phyloP scores from a whole-genome alignment of 345 rosid species.

The Raphanus sativus region DNA sequence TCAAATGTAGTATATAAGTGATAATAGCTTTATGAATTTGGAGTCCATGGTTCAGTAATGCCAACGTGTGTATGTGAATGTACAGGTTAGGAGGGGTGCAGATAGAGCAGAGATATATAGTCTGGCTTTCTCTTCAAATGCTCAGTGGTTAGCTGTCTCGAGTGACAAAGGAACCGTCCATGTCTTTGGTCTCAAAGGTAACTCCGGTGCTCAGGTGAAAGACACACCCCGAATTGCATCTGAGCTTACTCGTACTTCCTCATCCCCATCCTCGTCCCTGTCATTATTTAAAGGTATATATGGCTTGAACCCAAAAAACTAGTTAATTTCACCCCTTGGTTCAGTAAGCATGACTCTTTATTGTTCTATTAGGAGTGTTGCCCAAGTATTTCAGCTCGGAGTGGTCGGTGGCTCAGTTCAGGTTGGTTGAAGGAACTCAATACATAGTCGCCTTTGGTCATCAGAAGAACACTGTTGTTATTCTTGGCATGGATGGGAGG shows the following conservation, averaged over 20 bases:
- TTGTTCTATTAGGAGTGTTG: background rate
- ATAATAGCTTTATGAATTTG: background rate
- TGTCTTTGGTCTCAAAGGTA: background rate
- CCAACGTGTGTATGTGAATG: background rate
- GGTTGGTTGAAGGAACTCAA: slow-evolving; percentile 1
- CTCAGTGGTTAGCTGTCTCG: background rate
- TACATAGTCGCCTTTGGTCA: background rate
- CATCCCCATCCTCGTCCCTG: background rate
- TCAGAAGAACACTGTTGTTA: background rate
- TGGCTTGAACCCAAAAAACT: background rate
- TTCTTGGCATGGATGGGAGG: slow-evolving; percentile 2
- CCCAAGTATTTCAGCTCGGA: background rate
- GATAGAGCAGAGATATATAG: background rate
- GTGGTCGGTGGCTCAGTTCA: background rate
- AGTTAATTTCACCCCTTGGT: background rate
- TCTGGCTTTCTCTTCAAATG: background rate
- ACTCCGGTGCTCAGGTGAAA: background rate
- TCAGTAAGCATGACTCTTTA: background rate
- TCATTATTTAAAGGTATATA: background rate
- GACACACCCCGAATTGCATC: background rate
- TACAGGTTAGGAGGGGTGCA: slow-evolving; percentile 2
- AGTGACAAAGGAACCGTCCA: background rate
- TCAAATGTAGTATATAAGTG: background rate
- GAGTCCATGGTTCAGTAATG: background rate
- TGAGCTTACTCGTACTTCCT: background rate